These are phyloP conservation scores for Exophiala oligosperma DNA, from an alignment of 2,329 filamentous ascomycete species.

Conservation along the genomic window DNA sequence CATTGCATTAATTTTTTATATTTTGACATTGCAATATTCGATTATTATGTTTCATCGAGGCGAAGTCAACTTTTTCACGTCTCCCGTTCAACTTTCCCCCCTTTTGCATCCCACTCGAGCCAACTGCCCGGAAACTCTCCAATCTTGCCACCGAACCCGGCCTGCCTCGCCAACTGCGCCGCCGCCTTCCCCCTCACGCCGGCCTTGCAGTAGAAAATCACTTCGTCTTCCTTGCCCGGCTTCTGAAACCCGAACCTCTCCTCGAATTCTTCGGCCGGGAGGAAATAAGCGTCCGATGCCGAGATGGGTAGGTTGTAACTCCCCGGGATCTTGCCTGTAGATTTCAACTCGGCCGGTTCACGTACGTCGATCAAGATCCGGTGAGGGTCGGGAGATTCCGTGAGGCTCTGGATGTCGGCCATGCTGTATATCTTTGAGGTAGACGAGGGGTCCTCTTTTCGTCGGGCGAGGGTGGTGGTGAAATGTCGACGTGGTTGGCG, in stretches of 20 bases:
- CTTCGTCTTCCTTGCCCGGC: slow-evolving; percentile 54
- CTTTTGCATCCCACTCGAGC: slow-evolving; percentile 76
- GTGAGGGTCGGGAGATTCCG: slow-evolving; percentile 14
- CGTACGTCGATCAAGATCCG: slow-evolving; percentile 45
- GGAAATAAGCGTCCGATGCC: slow-evolving; percentile 75
- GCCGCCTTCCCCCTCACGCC: slow-evolving; percentile 80
- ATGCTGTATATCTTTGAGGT: slow-evolving; percentile 25
- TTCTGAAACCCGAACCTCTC: slow-evolving; percentile 77
- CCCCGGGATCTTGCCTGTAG: slow-evolving; percentile 66
- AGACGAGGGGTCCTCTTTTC: slow-evolving; percentile 15
- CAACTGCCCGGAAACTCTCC: slow-evolving; percentile 54
- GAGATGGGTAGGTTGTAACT: slow-evolving; percentile 82
- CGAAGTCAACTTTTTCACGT: background rate
- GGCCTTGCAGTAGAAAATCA: slow-evolving; percentile 92
- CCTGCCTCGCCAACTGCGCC: slow-evolving; percentile 71
- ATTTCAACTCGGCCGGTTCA: slow-evolving; percentile 46
- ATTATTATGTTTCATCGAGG: slow-evolving; percentile 27
- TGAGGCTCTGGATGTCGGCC: slow-evolving; percentile 25
- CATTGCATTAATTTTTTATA: background rate
- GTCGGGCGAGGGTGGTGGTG: slow-evolving; percentile 14
- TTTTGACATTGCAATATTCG: background rate
- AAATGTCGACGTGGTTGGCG: slow-evolving; percentile 26
- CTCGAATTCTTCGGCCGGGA: slow-evolving; percentile 75
- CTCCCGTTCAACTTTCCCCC: slow-evolving; percentile 61
- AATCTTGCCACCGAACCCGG: slow-evolving; percentile 69